Percentiles rank a stretch among this genome's conserved stretches.
Evolutionary conservation across 148 eudicot genomes (phyloP).

Genomic region (Persicaria maculosa): DNA sequence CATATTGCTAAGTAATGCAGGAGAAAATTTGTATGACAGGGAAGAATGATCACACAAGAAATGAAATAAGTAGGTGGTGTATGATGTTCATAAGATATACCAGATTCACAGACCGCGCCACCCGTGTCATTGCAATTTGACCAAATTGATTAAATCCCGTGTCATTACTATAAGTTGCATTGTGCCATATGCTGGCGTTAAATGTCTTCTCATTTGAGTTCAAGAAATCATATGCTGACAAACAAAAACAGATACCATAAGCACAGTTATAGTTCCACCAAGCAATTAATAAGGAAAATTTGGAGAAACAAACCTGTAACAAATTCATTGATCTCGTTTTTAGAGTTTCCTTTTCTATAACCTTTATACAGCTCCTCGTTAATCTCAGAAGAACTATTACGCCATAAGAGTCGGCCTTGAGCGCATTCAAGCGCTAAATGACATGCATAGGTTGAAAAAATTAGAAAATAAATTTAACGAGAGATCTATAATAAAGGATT

Average conservation of each 20-base stretch:
- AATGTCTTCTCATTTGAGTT: conserved; percentile 50
- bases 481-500: too few species aligned
- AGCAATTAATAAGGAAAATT: background rate
- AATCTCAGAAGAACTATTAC: conserved; percentile 74
- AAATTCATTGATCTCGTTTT: conserved; percentile 56
- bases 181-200: conserved; percentile 83
- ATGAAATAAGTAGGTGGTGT: background rate
- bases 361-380: conserved; percentile 79
- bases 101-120: conserved; percentile 82
- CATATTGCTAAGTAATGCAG: background rate
- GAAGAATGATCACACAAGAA: background rate
- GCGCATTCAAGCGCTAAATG: conserved; percentile 55
- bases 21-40: background rate
- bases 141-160: conserved; percentile 33
- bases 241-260: background rate
- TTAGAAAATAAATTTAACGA: too few species aligned
- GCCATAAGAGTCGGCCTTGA: conserved; percentile 67
- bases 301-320: conserved; percentile 46
- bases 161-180: conserved; percentile 72
- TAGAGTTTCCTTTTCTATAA: conserved; percentile 51
- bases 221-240: conserved; percentile 79
- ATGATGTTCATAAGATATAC: conserved; percentile 32
- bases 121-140: conserved; percentile 38
- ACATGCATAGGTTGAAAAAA: background rate
- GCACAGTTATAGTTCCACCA: background rate